A percentile compares a stretch with the other conserved stretches of the same genome.
Conservation (phyloP, 2,329 filamentous ascomycete species). For the Neurospora sp. region DNA sequence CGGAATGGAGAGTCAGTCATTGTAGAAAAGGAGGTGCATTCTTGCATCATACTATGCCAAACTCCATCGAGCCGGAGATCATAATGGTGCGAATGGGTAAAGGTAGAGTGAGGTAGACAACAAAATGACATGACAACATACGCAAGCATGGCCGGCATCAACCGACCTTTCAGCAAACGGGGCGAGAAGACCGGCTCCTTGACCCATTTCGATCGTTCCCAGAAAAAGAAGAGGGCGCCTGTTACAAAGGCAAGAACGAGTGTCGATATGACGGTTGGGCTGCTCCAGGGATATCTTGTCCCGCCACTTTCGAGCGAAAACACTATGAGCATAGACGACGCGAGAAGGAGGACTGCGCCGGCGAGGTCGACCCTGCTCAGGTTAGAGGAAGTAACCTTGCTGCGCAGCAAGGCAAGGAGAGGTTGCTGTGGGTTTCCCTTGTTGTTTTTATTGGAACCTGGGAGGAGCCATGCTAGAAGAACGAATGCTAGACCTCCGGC, state of each 20-base stretch:
- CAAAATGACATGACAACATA: conserved; percentile 18
- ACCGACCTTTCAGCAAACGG: conserved; percentile 21
- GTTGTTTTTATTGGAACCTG: neutral
- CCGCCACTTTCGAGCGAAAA: conserved; percentile 36
- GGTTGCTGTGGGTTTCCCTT: neutral
- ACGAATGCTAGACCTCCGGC: conserved; percentile 18
- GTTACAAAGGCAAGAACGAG: conserved; percentile 16
- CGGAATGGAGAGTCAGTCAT: neutral
- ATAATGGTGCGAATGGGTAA: neutral
- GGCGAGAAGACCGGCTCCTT: conserved; percentile 28
- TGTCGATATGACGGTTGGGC: conserved; percentile 26
- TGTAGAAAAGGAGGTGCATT: neutral
- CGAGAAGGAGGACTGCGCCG: conserved; percentile 26
- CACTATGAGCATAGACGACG: conserved; percentile 33
- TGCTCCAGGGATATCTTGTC: conserved; percentile 31
- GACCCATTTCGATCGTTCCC: conserved; percentile 17
- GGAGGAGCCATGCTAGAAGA: conserved; percentile 11
- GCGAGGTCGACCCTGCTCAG: conserved; percentile 21
- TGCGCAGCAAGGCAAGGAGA: neutral
- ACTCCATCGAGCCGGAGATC: no score
- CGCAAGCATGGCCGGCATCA: conserved; percentile 24
- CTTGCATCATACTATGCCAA: no score
- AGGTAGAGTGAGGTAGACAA: neutral
- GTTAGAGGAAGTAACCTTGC: neutral
- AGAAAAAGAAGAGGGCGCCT: conserved; percentile 20